Base-by-base conservation (phyloP, 129 eudicot species). In the Calendula officinalis region DNA sequence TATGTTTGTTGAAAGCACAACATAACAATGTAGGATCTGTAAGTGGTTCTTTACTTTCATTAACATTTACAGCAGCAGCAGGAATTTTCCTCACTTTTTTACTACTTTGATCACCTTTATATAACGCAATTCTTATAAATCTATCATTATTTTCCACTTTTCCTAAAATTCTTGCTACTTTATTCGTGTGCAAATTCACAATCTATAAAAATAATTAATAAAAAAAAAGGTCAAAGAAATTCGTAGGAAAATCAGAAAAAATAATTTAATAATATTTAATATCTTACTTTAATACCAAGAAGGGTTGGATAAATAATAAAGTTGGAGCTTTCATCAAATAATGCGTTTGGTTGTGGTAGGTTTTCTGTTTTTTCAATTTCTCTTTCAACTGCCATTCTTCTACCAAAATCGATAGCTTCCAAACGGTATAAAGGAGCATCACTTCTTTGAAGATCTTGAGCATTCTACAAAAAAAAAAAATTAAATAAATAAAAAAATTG, bases 81-180 rank as follows among this genome's bases (percentile, higher is more conserved):
- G 98, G 98, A 14, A 88, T 79, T 74, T 92, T 92, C 9, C 98
- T 72, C 66, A 85, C 91, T 79, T 83, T 88, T 77, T 85, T 92
- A 76, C 91, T 79, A 83, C 91, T 81, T 27, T 67, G 82, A 42
- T 92, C 98, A 61, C 98, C 98, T 85, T 85, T 96, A 80, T 88
- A 92, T 73, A 92, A 67, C 27, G 98, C 98, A 67, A 92, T 92
- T 65, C 83, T 81, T 67, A 92, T 70, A 72, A 92, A 92, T 55
- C 98, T 83, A 39, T 92, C 98, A 68, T 92, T 92, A 58, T 80
- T 88, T 82, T 92, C 98, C 80, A 92, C 98, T 83, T 92, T 92
- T 14, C 98, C 98, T 35, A 92, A 84, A 66, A 92, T 92, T 16
- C 96, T 69, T 39, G 96, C 76, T 50, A 92, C 96, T 73, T 80